Evolutionary conservation across 73 alveolate genomes (phyloP).

Genomic region (Paramecium caudatum): DNA sequence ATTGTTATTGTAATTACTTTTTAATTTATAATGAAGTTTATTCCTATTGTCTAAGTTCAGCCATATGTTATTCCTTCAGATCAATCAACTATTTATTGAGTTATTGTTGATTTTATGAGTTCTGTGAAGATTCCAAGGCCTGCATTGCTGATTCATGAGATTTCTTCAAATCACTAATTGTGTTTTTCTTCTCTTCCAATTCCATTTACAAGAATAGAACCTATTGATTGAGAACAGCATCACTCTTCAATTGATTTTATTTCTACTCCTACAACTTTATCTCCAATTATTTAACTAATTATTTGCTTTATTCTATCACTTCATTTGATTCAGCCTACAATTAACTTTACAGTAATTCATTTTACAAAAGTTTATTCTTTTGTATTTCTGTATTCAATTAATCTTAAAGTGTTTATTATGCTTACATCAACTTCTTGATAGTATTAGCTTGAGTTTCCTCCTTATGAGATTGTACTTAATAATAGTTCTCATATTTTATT

Average conservation of each 20-base stretch:
- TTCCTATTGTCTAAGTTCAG: conserved; percentile 3
- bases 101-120: conserved; percentile 6
- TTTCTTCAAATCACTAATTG: conserved; percentile 49
- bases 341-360: conserved; percentile 34
- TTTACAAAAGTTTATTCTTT: background rate
- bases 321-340: conserved; percentile 13
- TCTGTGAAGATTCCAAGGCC: conserved; percentile 28
- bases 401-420: conserved; percentile 13
- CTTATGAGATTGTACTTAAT: background rate
- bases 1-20: conserved; percentile 28
- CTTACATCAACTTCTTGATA: background rate
- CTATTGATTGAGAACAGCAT: conserved; percentile 45
- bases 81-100: conserved; percentile 34
- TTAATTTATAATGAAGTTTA: background rate
- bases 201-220: conserved; percentile 52
- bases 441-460: background rate
- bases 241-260: conserved; percentile 28
- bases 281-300: conserved; percentile 19
- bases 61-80: conserved; percentile 54
- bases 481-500: conserved; percentile 44
- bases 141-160: conserved; percentile 56
- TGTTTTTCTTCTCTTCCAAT: conserved; percentile 38
- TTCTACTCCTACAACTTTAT: conserved; percentile 7
- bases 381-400: conserved; percentile 16
- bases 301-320: background rate